A percentile compares a stretch with the other conserved stretches of the same genome.
These are phyloP conservation scores for Eucalyptus microcorys DNA, from an alignment of 345 rosid genomes.

Conservation along the genomic window DNA sequence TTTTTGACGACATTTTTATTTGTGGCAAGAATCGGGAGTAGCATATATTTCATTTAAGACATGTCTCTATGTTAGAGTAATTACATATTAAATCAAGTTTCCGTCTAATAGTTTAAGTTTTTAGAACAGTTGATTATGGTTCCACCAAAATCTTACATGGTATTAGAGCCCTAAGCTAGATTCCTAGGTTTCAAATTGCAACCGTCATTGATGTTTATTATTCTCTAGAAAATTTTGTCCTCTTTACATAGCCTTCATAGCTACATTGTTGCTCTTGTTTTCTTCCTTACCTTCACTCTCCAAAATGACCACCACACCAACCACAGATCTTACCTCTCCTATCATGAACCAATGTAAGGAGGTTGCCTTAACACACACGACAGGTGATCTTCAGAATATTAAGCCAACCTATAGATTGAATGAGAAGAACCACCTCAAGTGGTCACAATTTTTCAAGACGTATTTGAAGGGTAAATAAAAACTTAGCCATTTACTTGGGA, in stretches of 20 bases:
- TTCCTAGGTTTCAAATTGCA: too few species aligned
- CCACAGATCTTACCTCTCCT: neutral
- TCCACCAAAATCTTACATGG: too few species aligned
- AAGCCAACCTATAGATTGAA: neutral
- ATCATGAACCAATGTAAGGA: neutral
- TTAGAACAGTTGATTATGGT: fast-evolving
- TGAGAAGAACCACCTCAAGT: neutral
- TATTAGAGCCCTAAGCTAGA: too few species aligned
- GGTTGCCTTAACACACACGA: neutral
- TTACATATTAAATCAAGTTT: too few species aligned
- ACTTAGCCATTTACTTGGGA: neutral
- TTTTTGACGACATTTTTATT: too few species aligned
- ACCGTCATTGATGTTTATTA: too few species aligned
- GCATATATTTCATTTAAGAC: too few species aligned
- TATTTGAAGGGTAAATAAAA: neutral
- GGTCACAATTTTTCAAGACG: neutral
- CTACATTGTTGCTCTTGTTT: neutral
- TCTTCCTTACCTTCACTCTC: neutral
- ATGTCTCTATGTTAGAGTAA: too few species aligned
- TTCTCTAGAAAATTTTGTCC: too few species aligned
- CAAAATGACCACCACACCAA: neutral
- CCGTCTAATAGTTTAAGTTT: fast-evolving
- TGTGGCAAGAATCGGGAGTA: fast-evolving
- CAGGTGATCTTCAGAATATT: fast-evolving
- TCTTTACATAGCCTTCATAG: neutral